These are phyloP conservation scores for Gremmenia infestans DNA, from an alignment of 2,329 filamentous ascomycete species.

Conservation along the genomic window DNA sequence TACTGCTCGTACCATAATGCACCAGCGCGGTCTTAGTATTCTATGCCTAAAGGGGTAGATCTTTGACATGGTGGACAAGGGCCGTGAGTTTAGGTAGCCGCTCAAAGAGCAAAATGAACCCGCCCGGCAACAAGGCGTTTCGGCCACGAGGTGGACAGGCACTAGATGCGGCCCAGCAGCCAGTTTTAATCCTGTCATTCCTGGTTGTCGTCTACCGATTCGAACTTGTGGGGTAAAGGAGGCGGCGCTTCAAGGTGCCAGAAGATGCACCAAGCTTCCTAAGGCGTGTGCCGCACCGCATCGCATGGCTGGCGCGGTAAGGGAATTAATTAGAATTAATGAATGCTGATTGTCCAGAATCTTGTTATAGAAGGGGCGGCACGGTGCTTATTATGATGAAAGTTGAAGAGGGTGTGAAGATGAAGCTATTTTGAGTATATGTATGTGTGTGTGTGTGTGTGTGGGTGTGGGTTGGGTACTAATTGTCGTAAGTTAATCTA, in stretches of 20 bases:
- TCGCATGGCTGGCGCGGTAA: not conserved
- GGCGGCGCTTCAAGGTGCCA: slow-evolving; percentile 7
- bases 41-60: slow-evolving; percentile 4
- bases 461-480: no score
- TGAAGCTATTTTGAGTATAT: no score
- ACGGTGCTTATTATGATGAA: not conserved
- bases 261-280: slow-evolving; percentile 18
- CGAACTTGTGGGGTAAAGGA: slow-evolving; percentile 24
- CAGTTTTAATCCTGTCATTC: not conserved
- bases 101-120: not conserved
- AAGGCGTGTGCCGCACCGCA: not conserved
- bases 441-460: no score
- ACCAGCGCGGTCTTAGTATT: not conserved
- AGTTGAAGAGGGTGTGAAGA: no score
- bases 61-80: not conserved
- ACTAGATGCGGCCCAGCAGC: not conserved
- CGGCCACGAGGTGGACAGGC: no score
- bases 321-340: not conserved
- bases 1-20: not conserved
- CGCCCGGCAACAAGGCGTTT: not conserved
- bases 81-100: not conserved
- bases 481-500: no score
- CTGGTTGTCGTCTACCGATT: not conserved
- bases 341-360: no score
- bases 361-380: no score